These are phyloP conservation scores for Trametes villosa DNA, from an alignment of 768 basidiomycete genomes.

Conservation along the genomic window DNA sequence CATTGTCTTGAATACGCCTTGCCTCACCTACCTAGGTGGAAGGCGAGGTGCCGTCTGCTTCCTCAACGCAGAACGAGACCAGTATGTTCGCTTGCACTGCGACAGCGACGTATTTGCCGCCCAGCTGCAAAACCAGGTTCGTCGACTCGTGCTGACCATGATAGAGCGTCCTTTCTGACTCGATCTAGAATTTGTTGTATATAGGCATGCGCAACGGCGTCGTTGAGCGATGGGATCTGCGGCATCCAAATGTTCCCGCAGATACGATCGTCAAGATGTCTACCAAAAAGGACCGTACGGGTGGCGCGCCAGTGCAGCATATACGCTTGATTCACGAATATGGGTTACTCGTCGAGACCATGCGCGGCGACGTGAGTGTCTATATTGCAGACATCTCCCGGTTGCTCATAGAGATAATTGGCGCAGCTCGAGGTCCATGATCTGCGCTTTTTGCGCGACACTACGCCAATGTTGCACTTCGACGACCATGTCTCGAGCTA, in stretches of 20 bases:
- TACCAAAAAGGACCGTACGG: background rate
- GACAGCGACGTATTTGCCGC: constrained; percentile 17
- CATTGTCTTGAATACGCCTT: too few species aligned
- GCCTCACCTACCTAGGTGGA: background rate
- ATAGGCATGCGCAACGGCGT: constrained; percentile 22
- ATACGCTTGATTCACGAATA: constrained; percentile 53
- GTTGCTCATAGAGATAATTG: background rate
- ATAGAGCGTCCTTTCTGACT: background rate
- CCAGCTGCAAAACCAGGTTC: constrained; percentile 12
- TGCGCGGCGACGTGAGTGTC: constrained; percentile 60
- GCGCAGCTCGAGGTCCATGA: constrained; percentile 67
- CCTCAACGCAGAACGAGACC: constrained; percentile 10
- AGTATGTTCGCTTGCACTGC: background rate
- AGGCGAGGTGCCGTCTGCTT: constrained; percentile 9
- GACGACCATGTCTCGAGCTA: constrained; percentile 63
- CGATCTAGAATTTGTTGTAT: constrained; percentile 19
- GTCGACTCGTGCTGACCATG: background rate
- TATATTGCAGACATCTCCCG: too few species aligned
- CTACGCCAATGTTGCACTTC: constrained; percentile 51
- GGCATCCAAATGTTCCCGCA: constrained; percentile 1
- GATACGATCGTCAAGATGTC: constrained; percentile 17
- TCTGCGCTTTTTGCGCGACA: constrained; percentile 54
- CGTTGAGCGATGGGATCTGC: constrained; percentile 23
- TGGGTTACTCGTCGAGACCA: constrained; percentile 59
- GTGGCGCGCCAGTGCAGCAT: constrained; percentile 53